Evolutionary conservation across 2,329 filamentous ascomycete species (phyloP), one percentile per base, ranked within the genome.

Genomic region (Pyricularia pennisetigena): DNA sequence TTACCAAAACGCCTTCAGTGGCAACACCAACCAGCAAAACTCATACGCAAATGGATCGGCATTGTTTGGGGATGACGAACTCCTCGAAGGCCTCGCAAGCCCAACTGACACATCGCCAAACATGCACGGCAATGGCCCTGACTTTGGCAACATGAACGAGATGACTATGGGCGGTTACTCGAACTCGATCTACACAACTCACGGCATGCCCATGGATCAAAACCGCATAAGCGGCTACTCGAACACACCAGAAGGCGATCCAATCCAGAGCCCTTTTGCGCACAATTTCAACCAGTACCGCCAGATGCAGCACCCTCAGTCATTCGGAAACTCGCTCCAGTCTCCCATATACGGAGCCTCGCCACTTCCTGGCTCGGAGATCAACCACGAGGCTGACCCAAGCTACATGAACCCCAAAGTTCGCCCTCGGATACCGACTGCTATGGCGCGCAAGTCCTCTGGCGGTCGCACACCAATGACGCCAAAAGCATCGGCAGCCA

Each of bases 181-280:
- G 35, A 84, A 86, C 68, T 80, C 80, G 66, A 80, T 85, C 23
- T 88, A 86, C 73, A 73, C 74, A 4, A 76, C 79, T 4, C 84
- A 90, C 69, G 83, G 82, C 41, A 78, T 90, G 54, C 85, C 88
- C 69, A 85, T 90, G 73, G 88, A 91, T 71, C 86, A 88, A 70
- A 81, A 85, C 65, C 88, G 90, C 69, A 88, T 93, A 75, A 90
- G 91, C 74, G 88, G 92, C 70, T 98, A 91, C 78, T 97, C 94
- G 24, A 92, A 92, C 76, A 97, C 94, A 1, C 94, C 94, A 3
- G 94, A 98, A 70, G 93, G 93, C 67, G 90, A 93, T 67, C 93
- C 94, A 6, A 94, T 97, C 70, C 92, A 96, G 75, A 97, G 93
- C 74, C 94, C 94, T 0, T 97, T 93, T 74, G 86, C 91, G 61